phyloP scores from a whole-genome alignment of 495 filamentous ascomycete species.

The Paragyromitra xinjiangensis region DNA sequence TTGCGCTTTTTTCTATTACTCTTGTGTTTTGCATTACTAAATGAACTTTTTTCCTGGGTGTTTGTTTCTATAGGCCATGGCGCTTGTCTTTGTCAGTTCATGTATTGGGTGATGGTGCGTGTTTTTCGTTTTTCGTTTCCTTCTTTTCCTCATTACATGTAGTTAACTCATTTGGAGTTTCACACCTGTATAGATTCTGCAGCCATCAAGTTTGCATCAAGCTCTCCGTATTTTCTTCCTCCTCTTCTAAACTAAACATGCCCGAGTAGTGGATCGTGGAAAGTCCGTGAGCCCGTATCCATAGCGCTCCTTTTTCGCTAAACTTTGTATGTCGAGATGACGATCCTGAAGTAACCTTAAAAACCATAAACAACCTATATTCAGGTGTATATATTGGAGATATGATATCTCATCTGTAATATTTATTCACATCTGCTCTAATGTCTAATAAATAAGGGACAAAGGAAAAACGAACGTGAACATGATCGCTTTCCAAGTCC shows the following conservation, averaged over 20 bases:
- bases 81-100: neutral
- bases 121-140: neutral
- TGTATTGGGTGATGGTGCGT: neutral
- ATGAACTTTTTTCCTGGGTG: neutral
- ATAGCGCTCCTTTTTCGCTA: neutral
- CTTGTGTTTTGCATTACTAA: neutral
- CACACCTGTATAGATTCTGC: neutral
- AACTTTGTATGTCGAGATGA: neutral
- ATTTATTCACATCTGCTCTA: no score
- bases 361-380: neutral
- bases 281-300: neutral
- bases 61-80: neutral
- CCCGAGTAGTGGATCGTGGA: neutral
- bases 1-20: constrained; percentile 36
- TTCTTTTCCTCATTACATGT: no score
- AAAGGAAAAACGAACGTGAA: no score
- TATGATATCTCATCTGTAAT: neutral
- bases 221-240: neutral
- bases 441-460: no score
- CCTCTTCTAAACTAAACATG: no score
- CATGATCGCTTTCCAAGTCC: neutral
- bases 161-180: neutral
- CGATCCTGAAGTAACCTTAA: neutral
- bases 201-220: neutral
- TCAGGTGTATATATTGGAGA: neutral